Percentiles rank a stretch among this genome's conserved stretches.
Conservation (phyloP, 2,329 filamentous ascomycete genomes). For the Pseudogymnoascus destructans region DNA sequence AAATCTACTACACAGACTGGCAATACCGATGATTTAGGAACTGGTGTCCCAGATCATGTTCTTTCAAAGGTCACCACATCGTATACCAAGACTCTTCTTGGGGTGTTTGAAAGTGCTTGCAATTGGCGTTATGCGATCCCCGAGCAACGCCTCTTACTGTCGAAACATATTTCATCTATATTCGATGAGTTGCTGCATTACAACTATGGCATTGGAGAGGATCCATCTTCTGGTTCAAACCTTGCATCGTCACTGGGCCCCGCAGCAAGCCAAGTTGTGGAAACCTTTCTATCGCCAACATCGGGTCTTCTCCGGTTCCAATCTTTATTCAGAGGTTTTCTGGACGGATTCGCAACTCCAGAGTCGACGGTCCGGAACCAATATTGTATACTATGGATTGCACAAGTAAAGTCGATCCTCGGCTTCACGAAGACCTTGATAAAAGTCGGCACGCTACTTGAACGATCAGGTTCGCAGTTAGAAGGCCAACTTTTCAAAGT, state of each 20-base stretch:
- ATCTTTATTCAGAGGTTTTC: slow-evolving; percentile 59
- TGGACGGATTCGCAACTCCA: slow-evolving; percentile 45
- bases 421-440: slow-evolving; percentile 56
- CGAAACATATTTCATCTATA: slow-evolving; percentile 51
- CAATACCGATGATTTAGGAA: slow-evolving; percentile 41
- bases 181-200: slow-evolving; percentile 61
- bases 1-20: slow-evolving; percentile 37
- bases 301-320: slow-evolving; percentile 61
- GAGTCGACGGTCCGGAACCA: slow-evolving; percentile 49
- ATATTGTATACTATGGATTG: slow-evolving; percentile 40
- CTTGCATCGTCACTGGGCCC: slow-evolving; percentile 41
- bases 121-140: slow-evolving; percentile 71
- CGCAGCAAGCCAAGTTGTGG: slow-evolving; percentile 62
- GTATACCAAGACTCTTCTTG: slow-evolving; percentile 63
- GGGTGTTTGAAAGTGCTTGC: slow-evolving; percentile 72
- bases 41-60: slow-evolving; percentile 66
- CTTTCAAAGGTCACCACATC: slow-evolving; percentile 58
- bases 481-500: slow-evolving; percentile 73
- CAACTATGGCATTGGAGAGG: slow-evolving; percentile 62
- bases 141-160: slow-evolving; percentile 55
- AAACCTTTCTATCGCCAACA: slow-evolving; percentile 60
- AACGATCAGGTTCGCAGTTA: slow-evolving; percentile 49
- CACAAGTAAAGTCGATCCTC: slow-evolving; percentile 52
- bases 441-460: slow-evolving; percentile 52
- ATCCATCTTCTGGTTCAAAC: slow-evolving; percentile 32